phyloP scores from a whole-genome alignment of 768 basidiomycete genomes.

The Ramaria sp. region DNA sequence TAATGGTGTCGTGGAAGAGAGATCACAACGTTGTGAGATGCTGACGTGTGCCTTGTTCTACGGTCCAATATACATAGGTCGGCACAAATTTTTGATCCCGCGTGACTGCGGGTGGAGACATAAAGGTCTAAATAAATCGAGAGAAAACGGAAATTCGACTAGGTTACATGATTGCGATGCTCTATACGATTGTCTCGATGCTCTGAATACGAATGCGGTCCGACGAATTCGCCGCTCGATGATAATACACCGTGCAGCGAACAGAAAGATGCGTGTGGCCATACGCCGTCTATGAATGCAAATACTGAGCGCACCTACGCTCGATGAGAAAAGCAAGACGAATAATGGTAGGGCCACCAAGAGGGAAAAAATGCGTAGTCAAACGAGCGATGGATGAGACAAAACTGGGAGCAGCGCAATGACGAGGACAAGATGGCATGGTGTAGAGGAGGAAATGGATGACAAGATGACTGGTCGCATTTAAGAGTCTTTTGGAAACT shows the following conservation, averaged over 20 bases:
- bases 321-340: constrained; percentile 1
- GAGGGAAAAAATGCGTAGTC: constrained; percentile 7
- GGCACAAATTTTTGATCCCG: background rate
- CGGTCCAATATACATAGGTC: background rate
- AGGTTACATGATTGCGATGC: constrained; percentile 7
- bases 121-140: background rate
- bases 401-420: constrained; percentile 8
- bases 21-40: background rate
- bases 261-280: constrained; percentile 5
- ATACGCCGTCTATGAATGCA: constrained; percentile 10
- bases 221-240: constrained; percentile 2
- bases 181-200: constrained; percentile 6
- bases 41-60: background rate
- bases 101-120: background rate
- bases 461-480: background rate
- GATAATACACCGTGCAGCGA: constrained; percentile 7
- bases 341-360: constrained; percentile 5
- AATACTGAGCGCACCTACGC: background rate
- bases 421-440: background rate
- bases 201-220: constrained; percentile 5
- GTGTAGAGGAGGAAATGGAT: background rate
- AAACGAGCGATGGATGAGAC: constrained; percentile 6
- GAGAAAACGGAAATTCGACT: background rate
- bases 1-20: background rate
- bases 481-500: background rate